Evolutionary conservation across 1,139 yeast genomes (phyloP), one percentile per base, ranked within the genome.

Genomic region (Hyphopichia burtonii): DNA sequence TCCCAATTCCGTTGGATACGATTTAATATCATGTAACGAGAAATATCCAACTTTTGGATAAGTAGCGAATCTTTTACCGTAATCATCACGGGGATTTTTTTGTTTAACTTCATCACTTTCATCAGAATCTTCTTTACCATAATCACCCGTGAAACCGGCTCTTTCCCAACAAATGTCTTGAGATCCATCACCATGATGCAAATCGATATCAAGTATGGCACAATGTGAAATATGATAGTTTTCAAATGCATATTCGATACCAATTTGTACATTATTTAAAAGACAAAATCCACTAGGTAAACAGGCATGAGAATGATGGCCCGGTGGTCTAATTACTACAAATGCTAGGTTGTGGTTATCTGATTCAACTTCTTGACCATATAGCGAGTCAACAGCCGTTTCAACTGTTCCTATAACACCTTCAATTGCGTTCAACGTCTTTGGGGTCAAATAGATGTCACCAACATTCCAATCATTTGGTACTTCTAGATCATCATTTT

Each of bases 121-220:
- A 46, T 67, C 80, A 34, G 69, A 70, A 31, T 63, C 72, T 37
- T 65, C 71, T 47, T 69, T 71, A 14, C 79, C 80, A 50, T 70
- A 72, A 43, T 78, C 80, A 2, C 80, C 78, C 10, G 61, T 58
- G 50, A 80, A 75, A 0, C 88, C 87, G 0, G 88, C 86, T 50
- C 86, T 70, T 52, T 83, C 84, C 91, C 93, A 87, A 52, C 94
- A 83, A 22, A 88, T 84, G 60, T 87, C 96, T 55, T 88, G 96
- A 5, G 88, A 79, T 4, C 96, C 96, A 61, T 88, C 96, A n/a
- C 96, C 96, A 56, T 88, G 96, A 56, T 88, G 96, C 40, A 88
- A 70, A 61, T 88, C 96, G 48, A 88, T 84, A 59, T 88, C 96
- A 31, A 88, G 66, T 22, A 88, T 84, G 1, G 86, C 93, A 15